Percentiles rank a stretch among this genome's conserved stretches.
phyloP scores from a whole-genome alignment of 192 early-diverging fungal species.

The Dissophora ornata region DNA sequence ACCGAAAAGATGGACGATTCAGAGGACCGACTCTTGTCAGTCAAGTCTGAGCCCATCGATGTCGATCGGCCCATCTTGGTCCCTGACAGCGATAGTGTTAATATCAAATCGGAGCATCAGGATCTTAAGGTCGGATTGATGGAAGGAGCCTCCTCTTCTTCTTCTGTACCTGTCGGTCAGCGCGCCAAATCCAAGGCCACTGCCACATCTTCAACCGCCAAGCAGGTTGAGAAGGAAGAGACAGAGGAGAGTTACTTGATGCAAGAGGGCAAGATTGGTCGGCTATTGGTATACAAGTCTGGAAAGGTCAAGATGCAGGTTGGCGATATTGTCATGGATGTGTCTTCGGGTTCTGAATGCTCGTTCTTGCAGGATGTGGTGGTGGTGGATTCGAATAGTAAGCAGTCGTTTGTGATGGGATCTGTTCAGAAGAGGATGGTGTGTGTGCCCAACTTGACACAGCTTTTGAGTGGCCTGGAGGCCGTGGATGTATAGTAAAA shows the following conservation, averaged over 20 bases:
- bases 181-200: conserved; percentile 25
- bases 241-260: conserved; percentile 30
- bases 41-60: conserved; percentile 48
- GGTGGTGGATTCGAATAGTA: conserved; percentile 63
- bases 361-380: conserved; percentile 71
- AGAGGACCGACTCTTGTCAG: conserved; percentile 43
- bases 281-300: conserved; percentile 69
- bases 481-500: conserved; percentile 16
- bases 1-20: conserved; percentile 15
- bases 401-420: conserved; percentile 67
- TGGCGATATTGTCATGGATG: conserved; percentile 71
- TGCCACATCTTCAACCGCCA: conserved; percentile 14
- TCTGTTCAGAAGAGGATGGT: conserved; percentile 66
- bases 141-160: conserved; percentile 7
- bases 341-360: conserved; percentile 62
- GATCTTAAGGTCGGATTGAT: conserved; percentile 13
- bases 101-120: conserved; percentile 25
- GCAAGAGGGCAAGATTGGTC: conserved; percentile 69
- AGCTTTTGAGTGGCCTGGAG: conserved; percentile 48
- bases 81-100: conserved; percentile 6
- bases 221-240: conserved; percentile 20
- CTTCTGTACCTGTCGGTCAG: conserved; percentile 26
- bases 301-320: conserved; percentile 74
- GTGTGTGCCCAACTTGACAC: conserved; percentile 71
- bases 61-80: conserved; percentile 30